Base-by-base conservation (phyloP, 257 asterid species). In the Capsicum baccatum region DNA sequence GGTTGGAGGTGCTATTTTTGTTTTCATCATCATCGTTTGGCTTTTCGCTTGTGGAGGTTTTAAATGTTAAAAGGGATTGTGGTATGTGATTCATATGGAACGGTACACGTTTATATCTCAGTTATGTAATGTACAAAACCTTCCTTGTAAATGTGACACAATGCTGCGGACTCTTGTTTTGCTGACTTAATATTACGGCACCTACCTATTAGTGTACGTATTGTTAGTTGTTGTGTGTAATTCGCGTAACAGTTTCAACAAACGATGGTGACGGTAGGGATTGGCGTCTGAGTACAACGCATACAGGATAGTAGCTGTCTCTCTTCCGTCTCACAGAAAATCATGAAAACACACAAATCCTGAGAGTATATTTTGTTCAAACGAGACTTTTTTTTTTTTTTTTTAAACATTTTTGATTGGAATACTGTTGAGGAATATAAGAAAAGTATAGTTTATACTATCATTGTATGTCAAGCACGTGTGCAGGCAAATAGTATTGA, bases 1-100 rank as follows among this genome's bases (percentile, higher is more conserved):
- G 93, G 87, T 96, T 73, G 97, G 94, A 60, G 98, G 97, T 73
- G 91, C 83, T 33, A 26, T 94, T 76, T 68, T 92, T 15, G 62
- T 81, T 84, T 79, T 94, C 19, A 60, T 94, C 84, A 84, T 87
- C 91, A 84, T 96, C 62, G 58, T 92, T 84, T 96, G 97, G 97
- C 91, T 96, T 19, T 85, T 92, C 57, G 89, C 91, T 59, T 92
- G 92, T 86, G 89, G 93, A 87, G 90, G 90, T 80, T 87, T 88
- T 55, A 84, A 84, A 85, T 84, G 89, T 85, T 87, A 68, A 69
- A 86, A 33, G 85, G 21, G 19, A 26, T 26, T 52, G n/a, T 13
- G 47, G 44, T 39, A 15, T 13, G 48, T 71, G 14, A 52, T 81
- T 80, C 54, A 56, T 63, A 80, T 60, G 62, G 48, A 13, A 74